These are phyloP conservation scores for Drechslera avenae DNA, from an alignment of 2,329 filamentous ascomycete species.

Conservation along the genomic window DNA sequence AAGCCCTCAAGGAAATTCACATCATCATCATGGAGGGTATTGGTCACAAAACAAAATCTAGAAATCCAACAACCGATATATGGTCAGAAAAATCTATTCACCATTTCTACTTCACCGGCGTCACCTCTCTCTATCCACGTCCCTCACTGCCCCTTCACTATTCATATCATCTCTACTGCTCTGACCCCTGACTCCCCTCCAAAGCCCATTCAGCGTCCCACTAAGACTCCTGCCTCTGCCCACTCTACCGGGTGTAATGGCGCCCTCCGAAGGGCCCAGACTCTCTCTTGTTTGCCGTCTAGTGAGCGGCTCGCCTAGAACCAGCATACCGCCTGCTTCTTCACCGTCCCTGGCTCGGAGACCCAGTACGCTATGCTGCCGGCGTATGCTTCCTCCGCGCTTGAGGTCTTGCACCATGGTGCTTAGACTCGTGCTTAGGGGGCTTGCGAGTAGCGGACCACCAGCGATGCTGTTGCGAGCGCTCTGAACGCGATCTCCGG, in stretches of 20 bases:
- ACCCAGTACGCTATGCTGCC: constrained; percentile 1
- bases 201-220: constrained; percentile 38
- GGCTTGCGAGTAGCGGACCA: constrained; percentile 63
- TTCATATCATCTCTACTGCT: constrained; percentile 20
- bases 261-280: neutral
- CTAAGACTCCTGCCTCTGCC: constrained; percentile 35
- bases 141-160: neutral
- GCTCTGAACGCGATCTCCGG: constrained; percentile 44
- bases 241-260: neutral
- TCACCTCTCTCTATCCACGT: neutral
- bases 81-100: too few species aligned
- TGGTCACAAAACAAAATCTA: too few species aligned
- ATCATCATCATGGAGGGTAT: too few species aligned
- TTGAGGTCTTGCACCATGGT: constrained; percentile 69
- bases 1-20: too few species aligned
- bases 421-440: constrained; percentile 64
- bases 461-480: constrained; percentile 55
- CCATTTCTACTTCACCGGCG: neutral
- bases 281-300: constrained; percentile 27
- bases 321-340: constrained; percentile 1
- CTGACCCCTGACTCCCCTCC: constrained; percentile 33
- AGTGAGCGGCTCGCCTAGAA: constrained; percentile 27
- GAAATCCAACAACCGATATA: too few species aligned
- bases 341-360: constrained; percentile 18
- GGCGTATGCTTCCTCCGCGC: constrained; percentile 54